A percentile compares a stretch with the other conserved stretches of the same genome.
Evolutionary conservation across 305 asterid genomes (phyloP).

Genomic region (Solanum chacoense): DNA sequence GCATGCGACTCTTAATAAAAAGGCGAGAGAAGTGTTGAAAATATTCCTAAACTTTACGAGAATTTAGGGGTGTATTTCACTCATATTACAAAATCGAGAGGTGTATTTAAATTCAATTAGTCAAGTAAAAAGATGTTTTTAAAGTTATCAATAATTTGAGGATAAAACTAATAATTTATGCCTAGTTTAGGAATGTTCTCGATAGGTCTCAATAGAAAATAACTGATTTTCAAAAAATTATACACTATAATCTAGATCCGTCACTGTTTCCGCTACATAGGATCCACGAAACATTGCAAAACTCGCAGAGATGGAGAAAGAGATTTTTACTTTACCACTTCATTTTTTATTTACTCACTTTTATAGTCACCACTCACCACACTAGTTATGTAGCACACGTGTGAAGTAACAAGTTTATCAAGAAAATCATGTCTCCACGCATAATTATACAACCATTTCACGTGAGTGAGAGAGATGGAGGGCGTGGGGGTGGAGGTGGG

Average conservation of each 20-base stretch:
- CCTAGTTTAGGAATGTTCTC: too few species aligned
- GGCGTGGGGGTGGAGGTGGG: not conserved
- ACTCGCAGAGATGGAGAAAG: not conserved
- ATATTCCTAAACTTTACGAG: too few species aligned
- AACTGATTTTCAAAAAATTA: not conserved
- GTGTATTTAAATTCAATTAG: too few species aligned
- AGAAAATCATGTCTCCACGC: not conserved
- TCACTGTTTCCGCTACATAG: conserved; percentile 17
- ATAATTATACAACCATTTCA: not conserved
- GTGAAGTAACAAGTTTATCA: not conserved
- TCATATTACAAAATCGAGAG: too few species aligned
- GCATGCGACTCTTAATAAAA: too few species aligned
- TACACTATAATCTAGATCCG: not conserved
- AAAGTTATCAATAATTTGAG: too few species aligned
- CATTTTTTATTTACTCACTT: not conserved
- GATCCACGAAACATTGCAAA: conserved; percentile 35
- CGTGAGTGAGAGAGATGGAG: not conserved
- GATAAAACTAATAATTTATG: too few species aligned
- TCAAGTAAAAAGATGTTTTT: too few species aligned
- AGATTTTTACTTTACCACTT: not conserved
- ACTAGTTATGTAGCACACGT: not conserved
- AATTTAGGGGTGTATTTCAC: too few species aligned
- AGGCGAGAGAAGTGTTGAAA: too few species aligned
- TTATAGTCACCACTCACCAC: not conserved
- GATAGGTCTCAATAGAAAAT: not conserved